Base-by-base conservation (phyloP, 768 basidiomycete genomes). In the Mycena vitilis region DNA sequence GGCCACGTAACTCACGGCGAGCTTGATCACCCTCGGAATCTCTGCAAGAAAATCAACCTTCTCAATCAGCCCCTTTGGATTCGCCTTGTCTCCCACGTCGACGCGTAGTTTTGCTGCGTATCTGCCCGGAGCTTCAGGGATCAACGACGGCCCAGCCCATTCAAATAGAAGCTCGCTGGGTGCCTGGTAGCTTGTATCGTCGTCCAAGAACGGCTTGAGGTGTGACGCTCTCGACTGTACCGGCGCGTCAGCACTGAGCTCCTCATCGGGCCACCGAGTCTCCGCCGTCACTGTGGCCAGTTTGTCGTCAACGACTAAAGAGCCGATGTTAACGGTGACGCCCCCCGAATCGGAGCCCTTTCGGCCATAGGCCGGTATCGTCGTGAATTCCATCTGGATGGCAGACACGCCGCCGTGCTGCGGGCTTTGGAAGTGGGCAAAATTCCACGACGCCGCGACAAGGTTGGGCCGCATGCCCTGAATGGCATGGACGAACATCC, bases 381-480 rank as follows among this genome's bases (percentile, higher is more conserved):
- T 98, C 71, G 89, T 95, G 73, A 98, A 95, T 78, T 99, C 98
- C 97, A 98, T 98, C 82, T 94, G 92, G 44, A 98, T 83, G 12
- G 95, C 95, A 60, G 95, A 90, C 10, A 95, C 91, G 10, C 92
- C 92, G 20, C 88, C 90, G 56, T 89, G 86, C 30, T 88, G 83
- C 20, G 83, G 79, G 75, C 93, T 92, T 78, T 95, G 91, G 85
- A 99, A 99, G 82, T 93, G 86, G 36, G 84, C 91, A 81, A 99
- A 99, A 83, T 99, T 98, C 98, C 98, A 99, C 11, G 92, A 81
- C 22, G 94, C 84, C 16, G 98, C 98, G 73, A 98, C 89, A 63
- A 95, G 87, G 80, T 99, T 94, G 56, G 97, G 96, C 10, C 95
- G 88, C 95, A 99, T 97, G 78, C 97, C 98, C 78, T 99, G 97